Evolutionary conservation across 176 grass and related monocot genomes (phyloP).

Genomic region (Tillandsia leiboldiana): DNA sequence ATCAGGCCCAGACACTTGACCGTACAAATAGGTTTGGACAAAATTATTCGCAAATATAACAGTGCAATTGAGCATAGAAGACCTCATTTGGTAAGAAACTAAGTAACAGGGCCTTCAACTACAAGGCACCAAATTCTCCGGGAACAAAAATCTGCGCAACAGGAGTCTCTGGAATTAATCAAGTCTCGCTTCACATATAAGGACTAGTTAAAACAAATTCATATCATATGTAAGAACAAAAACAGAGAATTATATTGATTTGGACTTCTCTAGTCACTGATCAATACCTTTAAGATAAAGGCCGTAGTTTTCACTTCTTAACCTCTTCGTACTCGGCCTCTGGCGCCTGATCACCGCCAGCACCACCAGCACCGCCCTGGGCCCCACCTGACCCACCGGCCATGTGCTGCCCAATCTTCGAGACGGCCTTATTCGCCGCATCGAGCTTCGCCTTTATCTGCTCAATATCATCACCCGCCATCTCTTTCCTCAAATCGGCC

Average conservation of each 20-base stretch:
- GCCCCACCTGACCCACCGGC: conserved; percentile 35
- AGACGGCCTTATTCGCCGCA: conserved; percentile 60
- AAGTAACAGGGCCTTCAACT: background rate
- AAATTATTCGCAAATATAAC: background rate
- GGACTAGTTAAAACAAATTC: background rate
- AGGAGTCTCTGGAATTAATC: background rate
- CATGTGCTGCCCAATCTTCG: conserved; percentile 72
- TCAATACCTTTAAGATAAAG: conserved; percentile 15
- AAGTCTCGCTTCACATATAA: background rate
- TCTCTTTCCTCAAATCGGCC: conserved; percentile 49
- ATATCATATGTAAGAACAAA: background rate
- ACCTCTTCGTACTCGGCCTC: conserved; percentile 70
- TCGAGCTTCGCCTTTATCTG: conserved; percentile 62
- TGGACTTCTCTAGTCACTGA: background rate
- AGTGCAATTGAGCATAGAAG: background rate
- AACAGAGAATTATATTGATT: background rate
- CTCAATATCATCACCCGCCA: conserved; percentile 41
- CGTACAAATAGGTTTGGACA: no score
- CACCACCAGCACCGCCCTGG: conserved; percentile 22
- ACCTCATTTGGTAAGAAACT: background rate
- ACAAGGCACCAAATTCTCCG: background rate
- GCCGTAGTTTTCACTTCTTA: conserved; percentile 31
- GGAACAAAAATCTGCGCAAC: background rate
- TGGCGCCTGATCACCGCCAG: conserved; percentile 32
- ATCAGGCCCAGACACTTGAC: no score